Percentiles rank a stretch among this genome's conserved stretches.
Evolutionary conservation across 495 filamentous ascomycete genomes (phyloP).

Genomic region (Hypoxylon crocopeplum): DNA sequence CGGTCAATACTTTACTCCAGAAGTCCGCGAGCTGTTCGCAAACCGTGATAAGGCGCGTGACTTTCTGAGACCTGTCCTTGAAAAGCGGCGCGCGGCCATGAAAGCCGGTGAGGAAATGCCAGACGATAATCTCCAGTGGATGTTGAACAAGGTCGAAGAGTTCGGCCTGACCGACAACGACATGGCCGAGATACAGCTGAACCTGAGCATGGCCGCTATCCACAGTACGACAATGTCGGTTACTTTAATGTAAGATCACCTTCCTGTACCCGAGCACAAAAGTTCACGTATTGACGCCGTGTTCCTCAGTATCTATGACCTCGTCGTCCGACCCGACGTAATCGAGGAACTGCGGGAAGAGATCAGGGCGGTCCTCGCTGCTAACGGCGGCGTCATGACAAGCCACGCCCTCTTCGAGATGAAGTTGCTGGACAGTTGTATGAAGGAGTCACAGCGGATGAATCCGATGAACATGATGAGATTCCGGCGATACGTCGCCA

Average conservation of each 20-base stretch:
- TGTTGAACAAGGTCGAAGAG: slow-evolving; percentile 41
- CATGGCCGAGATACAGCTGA: slow-evolving; percentile 46
- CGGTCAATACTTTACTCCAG: slow-evolving; percentile 40
- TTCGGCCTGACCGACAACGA: slow-evolving; percentile 24
- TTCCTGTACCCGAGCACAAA: too few relatives aligned
- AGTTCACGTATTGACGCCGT: not conserved
- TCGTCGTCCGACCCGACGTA: slow-evolving; percentile 43
- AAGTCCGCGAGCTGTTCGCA: slow-evolving; percentile 37
- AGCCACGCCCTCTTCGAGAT: slow-evolving; percentile 39
- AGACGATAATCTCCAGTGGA: slow-evolving; percentile 51
- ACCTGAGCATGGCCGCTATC: slow-evolving; percentile 42
- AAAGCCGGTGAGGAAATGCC: slow-evolving; percentile 33
- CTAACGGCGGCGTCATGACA: slow-evolving; percentile 36
- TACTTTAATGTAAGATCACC: slow-evolving; percentile 35
- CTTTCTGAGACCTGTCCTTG: slow-evolving; percentile 43
- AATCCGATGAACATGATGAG: slow-evolving; percentile 34
- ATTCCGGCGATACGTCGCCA: slow-evolving; percentile 49
- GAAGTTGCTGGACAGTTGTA: slow-evolving; percentile 37
- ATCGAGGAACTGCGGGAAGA: slow-evolving; percentile 39
- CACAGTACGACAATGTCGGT: slow-evolving; percentile 43
- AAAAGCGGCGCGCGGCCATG: slow-evolving; percentile 24
- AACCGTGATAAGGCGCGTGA: slow-evolving; percentile 37
- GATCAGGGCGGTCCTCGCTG: slow-evolving; percentile 30
- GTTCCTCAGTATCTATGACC: slow-evolving; percentile 43
- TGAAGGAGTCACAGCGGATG: slow-evolving; percentile 38